A percentile compares a stretch with the other conserved stretches of the same genome.
These are phyloP conservation scores for Phoenix roebelenii DNA, from an alignment of 176 grass and related monocot genomes.

Conservation along the genomic window DNA sequence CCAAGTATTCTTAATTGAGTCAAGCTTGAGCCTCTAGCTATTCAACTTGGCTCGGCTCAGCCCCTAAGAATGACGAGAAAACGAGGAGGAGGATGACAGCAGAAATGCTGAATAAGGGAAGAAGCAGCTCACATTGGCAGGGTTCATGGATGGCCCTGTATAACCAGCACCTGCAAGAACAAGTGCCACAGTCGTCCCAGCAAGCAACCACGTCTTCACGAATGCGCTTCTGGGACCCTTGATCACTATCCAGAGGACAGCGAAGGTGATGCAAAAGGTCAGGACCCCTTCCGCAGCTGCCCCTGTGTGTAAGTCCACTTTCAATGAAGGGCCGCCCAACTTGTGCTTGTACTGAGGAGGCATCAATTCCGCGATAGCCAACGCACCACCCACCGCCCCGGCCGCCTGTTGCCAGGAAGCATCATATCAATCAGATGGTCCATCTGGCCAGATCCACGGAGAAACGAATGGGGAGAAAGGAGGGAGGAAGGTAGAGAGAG, in stretches of 20 bases:
- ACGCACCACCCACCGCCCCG: slow-evolving; percentile 52
- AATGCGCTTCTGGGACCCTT: slow-evolving; percentile 45
- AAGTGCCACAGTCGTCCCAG: slow-evolving; percentile 37
- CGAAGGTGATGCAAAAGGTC: slow-evolving; percentile 56
- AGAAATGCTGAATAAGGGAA: not conserved
- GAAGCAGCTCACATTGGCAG: slow-evolving; percentile 47
- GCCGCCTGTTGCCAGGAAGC: slow-evolving; percentile 25
- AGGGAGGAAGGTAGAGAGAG: not conserved
- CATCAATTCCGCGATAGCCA: slow-evolving; percentile 52
- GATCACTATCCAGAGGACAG: slow-evolving; percentile 42
- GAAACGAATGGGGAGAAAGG: too few species aligned
- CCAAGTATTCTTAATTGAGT: too few species aligned
- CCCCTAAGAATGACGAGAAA: not conserved
- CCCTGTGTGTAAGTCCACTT: slow-evolving; percentile 56
- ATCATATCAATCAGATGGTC: too few species aligned
- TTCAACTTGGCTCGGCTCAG: not conserved
- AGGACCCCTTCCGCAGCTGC: slow-evolving; percentile 48
- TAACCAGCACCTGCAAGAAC: slow-evolving; percentile 45
- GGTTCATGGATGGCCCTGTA: slow-evolving; percentile 75
- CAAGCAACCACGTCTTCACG: slow-evolving; percentile 43
- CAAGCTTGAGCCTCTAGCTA: too few species aligned
- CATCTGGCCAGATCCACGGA: too few species aligned
- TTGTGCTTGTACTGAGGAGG: slow-evolving; percentile 49
- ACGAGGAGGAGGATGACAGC: not conserved
- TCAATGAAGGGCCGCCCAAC: slow-evolving; percentile 44